Conservation (phyloP, 768 basidiomycete species). For the Panaeolus papilionaceus region DNA sequence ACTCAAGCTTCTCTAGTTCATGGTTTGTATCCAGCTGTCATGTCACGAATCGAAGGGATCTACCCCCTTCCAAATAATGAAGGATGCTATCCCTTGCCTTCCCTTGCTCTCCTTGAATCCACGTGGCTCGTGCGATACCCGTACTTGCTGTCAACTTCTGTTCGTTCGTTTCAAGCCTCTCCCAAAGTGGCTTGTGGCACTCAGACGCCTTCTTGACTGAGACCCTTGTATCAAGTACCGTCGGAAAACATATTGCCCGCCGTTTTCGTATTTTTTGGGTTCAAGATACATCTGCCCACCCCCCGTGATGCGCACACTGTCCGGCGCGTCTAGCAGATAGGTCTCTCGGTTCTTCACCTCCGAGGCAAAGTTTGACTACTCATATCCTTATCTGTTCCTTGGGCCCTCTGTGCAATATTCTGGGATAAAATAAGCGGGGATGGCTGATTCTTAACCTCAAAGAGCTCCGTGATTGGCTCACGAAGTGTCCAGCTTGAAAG, state of each 20-base stretch:
- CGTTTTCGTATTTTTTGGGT: neutral
- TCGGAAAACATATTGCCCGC: constrained; percentile 10
- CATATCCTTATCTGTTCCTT: constrained; percentile 4
- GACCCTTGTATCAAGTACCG: constrained; percentile 5
- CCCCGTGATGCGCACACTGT: neutral
- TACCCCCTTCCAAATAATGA: constrained; percentile 6
- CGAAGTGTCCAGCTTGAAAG: neutral
- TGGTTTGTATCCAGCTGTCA: neutral
- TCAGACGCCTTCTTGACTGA: neutral
- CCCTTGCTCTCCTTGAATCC: neutral
- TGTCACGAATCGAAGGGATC: neutral
- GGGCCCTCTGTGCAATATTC: neutral
- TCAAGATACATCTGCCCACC: neutral
- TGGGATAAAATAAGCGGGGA: neutral
- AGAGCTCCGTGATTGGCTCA: constrained; percentile 9
- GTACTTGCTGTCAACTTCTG: neutral
- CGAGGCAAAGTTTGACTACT: neutral
- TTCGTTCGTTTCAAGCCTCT: neutral
- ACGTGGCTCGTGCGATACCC: constrained; percentile 3
- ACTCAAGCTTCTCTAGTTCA: neutral
- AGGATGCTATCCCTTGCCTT: neutral
- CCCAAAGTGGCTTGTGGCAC: constrained; percentile 2
- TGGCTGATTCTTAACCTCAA: neutral
- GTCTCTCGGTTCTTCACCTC: neutral
- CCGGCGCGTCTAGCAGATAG: neutral